Conservation (phyloP, 2,329 filamentous ascomycete species). For the Monilinia aucupariae region DNA sequence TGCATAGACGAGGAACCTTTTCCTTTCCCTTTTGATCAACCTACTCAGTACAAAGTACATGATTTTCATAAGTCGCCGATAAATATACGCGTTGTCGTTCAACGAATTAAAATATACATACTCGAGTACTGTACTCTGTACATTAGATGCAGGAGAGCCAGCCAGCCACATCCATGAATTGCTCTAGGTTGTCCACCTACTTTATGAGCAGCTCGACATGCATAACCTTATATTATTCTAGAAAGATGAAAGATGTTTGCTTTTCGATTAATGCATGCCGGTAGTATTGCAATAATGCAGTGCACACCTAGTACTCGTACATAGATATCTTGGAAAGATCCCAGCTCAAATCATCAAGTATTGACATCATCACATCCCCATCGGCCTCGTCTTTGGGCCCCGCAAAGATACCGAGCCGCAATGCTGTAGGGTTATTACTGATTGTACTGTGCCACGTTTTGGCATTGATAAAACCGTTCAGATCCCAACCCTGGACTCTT, state of each 20-base stretch:
- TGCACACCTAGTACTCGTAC: too few relatives aligned
- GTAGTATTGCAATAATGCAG: too few relatives aligned
- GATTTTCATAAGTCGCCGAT: too few relatives aligned
- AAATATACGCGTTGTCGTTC: too few relatives aligned
- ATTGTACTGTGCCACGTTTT: not conserved
- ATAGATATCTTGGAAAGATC: not conserved
- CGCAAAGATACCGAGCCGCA: slow-evolving; percentile 3
- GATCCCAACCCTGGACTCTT: not conserved
- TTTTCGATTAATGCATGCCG: too few relatives aligned
- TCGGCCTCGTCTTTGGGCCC: not conserved
- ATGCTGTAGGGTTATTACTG: not conserved
- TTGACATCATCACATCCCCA: not conserved
- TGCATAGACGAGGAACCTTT: not conserved
- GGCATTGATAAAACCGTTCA: not conserved
- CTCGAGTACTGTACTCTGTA: too few relatives aligned
- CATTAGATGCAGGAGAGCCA: not conserved
- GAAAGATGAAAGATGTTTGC: too few relatives aligned
- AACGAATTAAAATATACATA: slow-evolving; percentile 15
- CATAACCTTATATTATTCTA: not conserved
- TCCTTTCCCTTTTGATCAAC: too few relatives aligned
- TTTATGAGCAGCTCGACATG: not conserved
- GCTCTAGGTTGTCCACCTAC: not conserved
- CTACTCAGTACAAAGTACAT: too few relatives aligned
- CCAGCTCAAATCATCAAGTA: not conserved
- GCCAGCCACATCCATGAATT: too few relatives aligned